phyloP scores from a whole-genome alignment of 352 stramenopile species.

The Pythium folliculosum region DNA sequence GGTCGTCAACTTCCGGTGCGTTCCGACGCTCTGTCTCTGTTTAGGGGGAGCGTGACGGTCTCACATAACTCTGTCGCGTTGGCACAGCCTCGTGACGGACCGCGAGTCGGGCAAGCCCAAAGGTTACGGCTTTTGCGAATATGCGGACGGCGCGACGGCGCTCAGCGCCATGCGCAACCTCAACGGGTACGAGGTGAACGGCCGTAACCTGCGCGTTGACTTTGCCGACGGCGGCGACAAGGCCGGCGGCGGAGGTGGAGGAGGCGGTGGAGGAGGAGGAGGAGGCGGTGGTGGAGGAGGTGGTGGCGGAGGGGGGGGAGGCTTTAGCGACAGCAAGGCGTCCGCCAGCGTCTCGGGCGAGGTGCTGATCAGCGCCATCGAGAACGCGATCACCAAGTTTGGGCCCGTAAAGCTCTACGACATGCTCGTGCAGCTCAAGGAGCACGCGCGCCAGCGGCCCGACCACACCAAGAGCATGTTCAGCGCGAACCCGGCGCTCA shows the following conservation, averaged over 20 bases:
- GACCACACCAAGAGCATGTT: conserved; percentile 80
- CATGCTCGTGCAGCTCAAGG: conserved; percentile 79
- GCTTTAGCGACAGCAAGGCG: conserved; percentile 31
- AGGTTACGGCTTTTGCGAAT: conserved; percentile 87
- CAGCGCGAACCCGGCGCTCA: conserved; percentile 75
- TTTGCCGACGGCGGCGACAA: conserved; percentile 80
- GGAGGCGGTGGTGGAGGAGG: conserved; percentile 23
- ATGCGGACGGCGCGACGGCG: conserved; percentile 79
- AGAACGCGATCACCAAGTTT: conserved; percentile 64
- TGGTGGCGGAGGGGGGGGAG: conserved; percentile 24
- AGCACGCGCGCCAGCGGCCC: conserved; percentile 72
- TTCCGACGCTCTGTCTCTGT: too few species aligned
- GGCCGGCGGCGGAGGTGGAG: conserved; percentile 26
- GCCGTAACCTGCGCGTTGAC: conserved; percentile 81
- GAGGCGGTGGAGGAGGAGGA: conserved; percentile 26
- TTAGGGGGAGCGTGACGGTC: too few species aligned
- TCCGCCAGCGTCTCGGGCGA: conserved; percentile 61
- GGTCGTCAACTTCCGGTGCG: conserved; percentile 84
- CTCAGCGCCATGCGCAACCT: conserved; percentile 86
- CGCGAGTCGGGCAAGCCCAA: conserved; percentile 85
- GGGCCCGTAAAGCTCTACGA: conserved; percentile 83
- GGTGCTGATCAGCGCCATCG: conserved; percentile 79
- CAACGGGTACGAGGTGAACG: conserved; percentile 85
- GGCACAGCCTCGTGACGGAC: conserved; percentile 71
- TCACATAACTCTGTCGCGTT: too few species aligned